Base-by-base conservation (phyloP, 164 flowering plant species). In the Cinnamomum micranthum region DNA sequence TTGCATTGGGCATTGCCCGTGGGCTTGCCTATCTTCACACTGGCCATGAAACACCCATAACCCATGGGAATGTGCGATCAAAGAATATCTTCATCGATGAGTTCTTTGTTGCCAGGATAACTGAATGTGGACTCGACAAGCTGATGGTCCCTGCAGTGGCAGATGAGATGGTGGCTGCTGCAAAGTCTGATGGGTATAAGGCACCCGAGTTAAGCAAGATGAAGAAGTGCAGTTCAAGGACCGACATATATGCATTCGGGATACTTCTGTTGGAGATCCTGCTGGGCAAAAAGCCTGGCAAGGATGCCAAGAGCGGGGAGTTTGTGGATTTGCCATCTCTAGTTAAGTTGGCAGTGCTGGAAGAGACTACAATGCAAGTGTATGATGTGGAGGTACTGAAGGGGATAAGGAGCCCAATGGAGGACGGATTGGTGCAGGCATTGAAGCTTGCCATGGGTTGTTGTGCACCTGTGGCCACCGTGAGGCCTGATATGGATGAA, bases 361-460 rank as follows among this genome's bases (percentile, higher is more conserved):
- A 95, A 81, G 99, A 95, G 78, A 92, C 96, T 33, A 87, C 97
- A 0, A 85, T 93, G 98, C 98, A 95, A 74, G 93, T 95, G 63
- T 95, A 93, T 60, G 98, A 95, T 52, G 82, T 88, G 51, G 99
- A 89, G 84, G 68, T 93, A 12, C 71, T 95, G 86, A 95, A 91
- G 80, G 97, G 98, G 50, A 83, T 91, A 65, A 90, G 94, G 83
- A 93, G 93, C 80, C 96, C 97, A 3, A 92, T 95, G 98, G 99
- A 95, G 77, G 99, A 95, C n/a, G 99, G 99, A 2, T 74, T 95
- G 72, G 96, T 93, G 76, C 99, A 95, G 74, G 97, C 98, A 6
- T 72, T 95, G 89, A 95, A 95, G 81, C 92, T 95, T 28, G 99
- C 98, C n/a, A 95, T 95, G 99, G 99, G 99, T 4, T 96, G 99